Evolutionary conservation across 345 rosid species (phyloP).

Genomic region (Streptanthus diversifolius): DNA sequence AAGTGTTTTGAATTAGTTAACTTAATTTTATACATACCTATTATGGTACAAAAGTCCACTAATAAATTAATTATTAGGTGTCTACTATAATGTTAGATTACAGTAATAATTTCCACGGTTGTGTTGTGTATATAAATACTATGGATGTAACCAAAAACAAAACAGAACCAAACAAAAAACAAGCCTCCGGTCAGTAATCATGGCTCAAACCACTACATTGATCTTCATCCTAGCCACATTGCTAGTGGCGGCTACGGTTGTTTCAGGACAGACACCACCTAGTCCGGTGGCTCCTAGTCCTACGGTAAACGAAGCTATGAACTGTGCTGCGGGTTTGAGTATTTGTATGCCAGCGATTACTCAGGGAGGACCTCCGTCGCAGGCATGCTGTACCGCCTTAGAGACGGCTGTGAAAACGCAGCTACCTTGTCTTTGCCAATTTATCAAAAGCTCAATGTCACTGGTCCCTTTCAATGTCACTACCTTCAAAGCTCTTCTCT

Average conservation of each 20-base stretch:
- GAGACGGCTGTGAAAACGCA: conserved; percentile 10
- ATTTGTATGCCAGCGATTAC: conserved; percentile 6
- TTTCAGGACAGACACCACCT: conserved; percentile 13
- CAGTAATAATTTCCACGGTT: background rate
- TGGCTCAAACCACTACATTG: conserved; percentile 8
- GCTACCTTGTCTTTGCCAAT: conserved; percentile 12
- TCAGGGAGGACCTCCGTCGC: background rate
- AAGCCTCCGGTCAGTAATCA: background rate
- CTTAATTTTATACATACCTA: too few relatives aligned
- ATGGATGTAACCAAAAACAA: background rate
- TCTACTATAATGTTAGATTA: background rate
- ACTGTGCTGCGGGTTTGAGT: conserved; percentile 7
- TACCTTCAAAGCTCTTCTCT: conserved; percentile 5
- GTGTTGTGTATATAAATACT: background rate
- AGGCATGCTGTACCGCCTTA: conserved; percentile 21
- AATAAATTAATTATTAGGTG: too few relatives aligned
- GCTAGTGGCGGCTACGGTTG: conserved; percentile 10
- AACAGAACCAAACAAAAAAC: background rate
- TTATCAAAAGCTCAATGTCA: conserved; percentile 1
- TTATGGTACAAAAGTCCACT: too few relatives aligned
- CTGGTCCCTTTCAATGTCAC: conserved; percentile 18
- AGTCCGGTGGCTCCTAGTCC: conserved; percentile 11
- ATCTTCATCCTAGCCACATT: conserved; percentile 19
- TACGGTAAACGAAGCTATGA: conserved; percentile 2
- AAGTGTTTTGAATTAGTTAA: too few relatives aligned